Percentiles rank a stretch among this genome's conserved stretches.
Evolutionary conservation across 129 eudicot genomes (phyloP).

Genomic region (Arctium lappa): DNA sequence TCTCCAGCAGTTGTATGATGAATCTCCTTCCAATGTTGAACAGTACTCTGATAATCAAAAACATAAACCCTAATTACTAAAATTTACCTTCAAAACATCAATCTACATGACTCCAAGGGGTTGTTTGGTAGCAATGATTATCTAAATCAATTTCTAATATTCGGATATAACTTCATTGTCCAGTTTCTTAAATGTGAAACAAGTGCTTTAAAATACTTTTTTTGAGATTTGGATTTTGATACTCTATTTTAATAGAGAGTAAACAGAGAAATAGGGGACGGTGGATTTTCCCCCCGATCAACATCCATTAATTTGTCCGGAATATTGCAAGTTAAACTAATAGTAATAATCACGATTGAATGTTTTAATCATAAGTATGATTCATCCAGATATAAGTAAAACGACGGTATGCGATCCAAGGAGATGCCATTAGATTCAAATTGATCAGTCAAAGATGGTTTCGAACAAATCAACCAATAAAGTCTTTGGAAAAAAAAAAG

Average conservation of each 20-base stretch:
- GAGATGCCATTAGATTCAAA: not conserved
- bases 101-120: not conserved
- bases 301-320: not conserved
- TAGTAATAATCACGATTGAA: not conserved
- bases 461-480: not conserved
- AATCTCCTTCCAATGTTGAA: slow-evolving; percentile 22
- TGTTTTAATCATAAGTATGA: not conserved
- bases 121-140: not conserved
- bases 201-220: too few relatives aligned
- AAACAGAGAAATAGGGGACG: too few relatives aligned
- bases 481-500: not conserved
- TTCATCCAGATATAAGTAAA: not conserved
- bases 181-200: too few relatives aligned
- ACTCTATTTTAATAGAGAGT: too few relatives aligned
- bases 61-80: not conserved
- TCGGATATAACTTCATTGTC: not conserved
- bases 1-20: slow-evolving; percentile 24
- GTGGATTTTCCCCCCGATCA: not conserved
- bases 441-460: not conserved
- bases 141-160: not conserved
- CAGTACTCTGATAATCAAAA: slow-evolving; percentile 25
- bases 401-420: not conserved
- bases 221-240: too few relatives aligned
- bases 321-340: not conserved
- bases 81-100: not conserved